These are phyloP conservation scores for Debaryomyces psychrophilus DNA, from an alignment of 1,139 yeast species.

Conservation along the genomic window DNA sequence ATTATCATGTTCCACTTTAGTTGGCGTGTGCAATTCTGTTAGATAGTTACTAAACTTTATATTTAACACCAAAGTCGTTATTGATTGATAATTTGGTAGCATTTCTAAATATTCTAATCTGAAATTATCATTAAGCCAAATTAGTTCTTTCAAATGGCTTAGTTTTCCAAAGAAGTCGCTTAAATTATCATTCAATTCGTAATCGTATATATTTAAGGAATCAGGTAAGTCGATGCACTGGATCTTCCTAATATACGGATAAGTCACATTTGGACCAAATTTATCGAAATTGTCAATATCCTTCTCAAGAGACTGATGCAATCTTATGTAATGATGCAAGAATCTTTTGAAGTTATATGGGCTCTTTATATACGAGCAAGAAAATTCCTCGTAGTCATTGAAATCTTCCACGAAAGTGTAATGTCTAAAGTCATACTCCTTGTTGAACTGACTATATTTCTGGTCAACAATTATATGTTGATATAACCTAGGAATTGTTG, in stretches of 20 bases:
- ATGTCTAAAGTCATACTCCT: slow-evolving; percentile 27
- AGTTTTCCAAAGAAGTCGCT: slow-evolving; percentile 25
- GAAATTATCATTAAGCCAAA: slow-evolving; percentile 41
- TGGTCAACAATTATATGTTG: slow-evolving; percentile 44
- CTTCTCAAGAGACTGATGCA: slow-evolving; percentile 2
- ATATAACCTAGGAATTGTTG: slow-evolving; percentile 39
- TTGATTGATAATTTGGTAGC: slow-evolving; percentile 23
- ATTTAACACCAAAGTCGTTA: slow-evolving; percentile 29
- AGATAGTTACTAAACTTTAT: slow-evolving; percentile 28
- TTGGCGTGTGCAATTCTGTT: slow-evolving; percentile 17
- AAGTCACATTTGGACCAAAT: slow-evolving; percentile 3
- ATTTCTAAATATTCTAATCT: slow-evolving; percentile 28
- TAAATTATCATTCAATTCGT: slow-evolving; percentile 24
- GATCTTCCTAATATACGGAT: slow-evolving; percentile 23
- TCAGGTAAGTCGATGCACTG: slow-evolving; percentile 38
- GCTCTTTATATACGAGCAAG: slow-evolving; percentile 38
- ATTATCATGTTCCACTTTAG: not conserved
- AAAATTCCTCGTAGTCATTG: slow-evolving; percentile 14
- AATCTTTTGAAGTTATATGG: slow-evolving; percentile 38
- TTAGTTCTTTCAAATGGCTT: slow-evolving; percentile 26
- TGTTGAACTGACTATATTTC: slow-evolving; percentile 37
- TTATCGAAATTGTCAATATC: not conserved
- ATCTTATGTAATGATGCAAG: slow-evolving; percentile 20
- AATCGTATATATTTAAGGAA: slow-evolving; percentile 36
- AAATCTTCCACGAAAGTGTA: slow-evolving; percentile 10